Conservation (phyloP, 495 filamentous ascomycete genomes). For the Bacidia rubella region DNA sequence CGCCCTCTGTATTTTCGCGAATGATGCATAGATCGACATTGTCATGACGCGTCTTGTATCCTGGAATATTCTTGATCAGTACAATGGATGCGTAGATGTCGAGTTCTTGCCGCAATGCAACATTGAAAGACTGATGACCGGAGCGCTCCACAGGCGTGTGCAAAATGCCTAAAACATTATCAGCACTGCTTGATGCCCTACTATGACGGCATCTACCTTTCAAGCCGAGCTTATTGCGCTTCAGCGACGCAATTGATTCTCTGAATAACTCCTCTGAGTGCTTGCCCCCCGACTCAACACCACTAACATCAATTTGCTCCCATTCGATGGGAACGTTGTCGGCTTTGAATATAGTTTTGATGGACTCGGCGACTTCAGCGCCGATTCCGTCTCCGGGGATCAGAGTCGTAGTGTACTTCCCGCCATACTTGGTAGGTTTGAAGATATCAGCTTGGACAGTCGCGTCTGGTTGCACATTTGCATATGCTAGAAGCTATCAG, state of each 20-base stretch:
- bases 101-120: conserved; percentile 94
- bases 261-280: conserved; percentile 90
- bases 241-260: conserved; percentile 85
- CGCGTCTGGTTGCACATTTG: conserved; percentile 27
- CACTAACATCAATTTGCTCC: conserved; percentile 96
- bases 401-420: conserved; percentile 97
- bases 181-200: conserved; percentile 2
- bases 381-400: conserved; percentile 98
- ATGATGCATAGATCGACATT: conserved; percentile 97
- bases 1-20: conserved; percentile 98
- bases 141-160: conserved; percentile 94
- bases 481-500: conserved; percentile 17
- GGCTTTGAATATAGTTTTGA: conserved; percentile 98
- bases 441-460: conserved; percentile 81
- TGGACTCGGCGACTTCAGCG: conserved; percentile 92
- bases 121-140: conserved; percentile 98
- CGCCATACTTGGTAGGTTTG: conserved; percentile 97
- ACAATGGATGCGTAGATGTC: conserved; percentile 98
- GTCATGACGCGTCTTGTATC: conserved; percentile 92
- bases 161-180: conserved; percentile 50
- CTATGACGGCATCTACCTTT: conserved; percentile 45
- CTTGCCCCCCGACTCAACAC: conserved; percentile 73
- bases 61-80: conserved; percentile 97
- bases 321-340: conserved; percentile 97
- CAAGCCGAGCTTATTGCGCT: conserved; percentile 93